Evolutionary conservation across 495 filamentous ascomycete genomes (phyloP).

Genomic region (Tuber borchii): DNA sequence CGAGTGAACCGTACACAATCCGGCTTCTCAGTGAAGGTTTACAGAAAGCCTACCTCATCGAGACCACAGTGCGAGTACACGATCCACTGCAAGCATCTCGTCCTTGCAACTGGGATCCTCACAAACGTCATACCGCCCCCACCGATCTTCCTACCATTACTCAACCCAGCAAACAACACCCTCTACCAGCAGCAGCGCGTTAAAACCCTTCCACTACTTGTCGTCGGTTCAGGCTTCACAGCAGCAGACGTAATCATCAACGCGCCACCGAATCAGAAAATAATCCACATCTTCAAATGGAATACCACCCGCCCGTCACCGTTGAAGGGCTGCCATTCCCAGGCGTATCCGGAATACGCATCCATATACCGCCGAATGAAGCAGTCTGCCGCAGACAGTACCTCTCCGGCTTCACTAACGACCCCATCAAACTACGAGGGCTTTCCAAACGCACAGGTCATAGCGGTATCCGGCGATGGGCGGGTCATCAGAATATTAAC

Average conservation of each 20-base stretch:
- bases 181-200: constrained; percentile 6
- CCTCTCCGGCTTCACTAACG: constrained; percentile 11
- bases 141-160: constrained; percentile 47
- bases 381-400: constrained; percentile 44
- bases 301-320: constrained; percentile 53
- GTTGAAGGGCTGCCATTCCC: constrained; percentile 56
- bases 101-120: constrained; percentile 61
- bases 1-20: constrained; percentile 46
- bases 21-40: constrained; percentile 47
- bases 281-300: constrained; percentile 62
- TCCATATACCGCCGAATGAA: constrained; percentile 61
- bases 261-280: constrained; percentile 48
- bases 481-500: constrained; percentile 49
- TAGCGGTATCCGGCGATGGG: constrained; percentile 43
- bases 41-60: constrained; percentile 40
- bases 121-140: constrained; percentile 53
- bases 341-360: constrained; percentile 63
- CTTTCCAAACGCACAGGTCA: constrained; percentile 53
- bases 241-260: constrained; percentile 60
- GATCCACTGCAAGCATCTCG: constrained; percentile 55
- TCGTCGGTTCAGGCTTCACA: constrained; percentile 61
- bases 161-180: constrained; percentile 1
- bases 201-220: constrained; percentile 45
- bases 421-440: constrained; percentile 50
- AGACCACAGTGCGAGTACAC: constrained; percentile 45